Percentiles rank a stretch among this genome's conserved stretches.
phyloP scores from a whole-genome alignment of 768 basidiomycete species.

The Tephrocybe sp. region DNA sequence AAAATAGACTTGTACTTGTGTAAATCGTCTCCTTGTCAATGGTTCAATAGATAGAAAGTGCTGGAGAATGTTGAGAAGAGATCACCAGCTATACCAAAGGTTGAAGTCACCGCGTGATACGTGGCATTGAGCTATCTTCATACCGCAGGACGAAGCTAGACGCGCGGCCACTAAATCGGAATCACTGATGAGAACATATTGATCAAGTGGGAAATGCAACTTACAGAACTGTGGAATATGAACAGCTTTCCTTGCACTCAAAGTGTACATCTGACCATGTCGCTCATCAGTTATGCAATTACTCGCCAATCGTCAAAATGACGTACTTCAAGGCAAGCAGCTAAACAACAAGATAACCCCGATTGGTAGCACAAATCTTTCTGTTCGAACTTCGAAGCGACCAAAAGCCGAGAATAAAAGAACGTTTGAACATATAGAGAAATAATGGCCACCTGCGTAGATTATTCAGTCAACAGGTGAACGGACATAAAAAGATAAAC shows the following conservation, averaged over 20 bases:
- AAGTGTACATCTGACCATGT: constrained; percentile 22
- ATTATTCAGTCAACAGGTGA: background rate
- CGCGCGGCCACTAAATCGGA: constrained; percentile 26
- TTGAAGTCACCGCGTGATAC: no score
- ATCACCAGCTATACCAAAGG: constrained; percentile 25
- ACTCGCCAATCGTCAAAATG: background rate
- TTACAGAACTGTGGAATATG: no score
- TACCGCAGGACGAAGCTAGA: constrained; percentile 27
- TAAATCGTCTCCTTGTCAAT: constrained; percentile 26
- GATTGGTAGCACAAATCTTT: constrained; percentile 21
- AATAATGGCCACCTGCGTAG: constrained; percentile 28
- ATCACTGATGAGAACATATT: no score
- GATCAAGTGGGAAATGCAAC: no score
- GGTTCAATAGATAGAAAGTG: constrained; percentile 28
- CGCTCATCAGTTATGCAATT: background rate
- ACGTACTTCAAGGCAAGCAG: constrained; percentile 27
- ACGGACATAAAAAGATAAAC: background rate
- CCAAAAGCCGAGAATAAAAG: constrained; percentile 30
- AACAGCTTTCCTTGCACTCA: constrained; percentile 9
- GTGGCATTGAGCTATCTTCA: no score
- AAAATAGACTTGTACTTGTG: constrained; percentile 6
- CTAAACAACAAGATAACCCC: constrained; percentile 23
- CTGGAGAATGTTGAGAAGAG: constrained; percentile 25
- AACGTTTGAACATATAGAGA: constrained; percentile 32
- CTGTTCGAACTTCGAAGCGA: constrained; percentile 28